Percentiles rank a stretch among this genome's conserved stretches.
phyloP scores from a whole-genome alignment of 2,329 filamentous ascomycete genomes.

The Camptophora hylomeconis region DNA sequence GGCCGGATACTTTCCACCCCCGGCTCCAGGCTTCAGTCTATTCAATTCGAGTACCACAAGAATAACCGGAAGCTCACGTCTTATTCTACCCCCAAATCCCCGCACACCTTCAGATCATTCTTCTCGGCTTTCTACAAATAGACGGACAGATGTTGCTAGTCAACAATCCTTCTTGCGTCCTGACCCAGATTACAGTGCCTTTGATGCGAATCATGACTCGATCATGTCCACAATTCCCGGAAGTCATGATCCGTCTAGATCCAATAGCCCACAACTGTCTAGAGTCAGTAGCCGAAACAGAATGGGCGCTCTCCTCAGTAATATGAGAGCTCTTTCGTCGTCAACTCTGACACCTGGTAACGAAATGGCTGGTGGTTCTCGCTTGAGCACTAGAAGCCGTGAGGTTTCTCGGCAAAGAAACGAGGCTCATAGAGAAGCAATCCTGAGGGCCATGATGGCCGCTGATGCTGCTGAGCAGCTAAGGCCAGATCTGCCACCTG shows the following conservation, averaged over 20 bases:
- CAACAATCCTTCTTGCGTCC: slow-evolving; percentile 13
- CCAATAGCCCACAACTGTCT: slow-evolving; percentile 14
- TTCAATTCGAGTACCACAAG: too few relatives aligned
- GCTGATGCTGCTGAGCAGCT: slow-evolving; percentile 13
- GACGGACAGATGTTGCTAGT: too few relatives aligned
- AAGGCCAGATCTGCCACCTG: slow-evolving; percentile 7
- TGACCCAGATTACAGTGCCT: slow-evolving; percentile 15
- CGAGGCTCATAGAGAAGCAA: slow-evolving; percentile 12
- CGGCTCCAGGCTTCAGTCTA: too few relatives aligned
- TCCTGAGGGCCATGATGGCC: slow-evolving; percentile 11
- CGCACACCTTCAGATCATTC: too few relatives aligned
- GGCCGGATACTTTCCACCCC: too few relatives aligned
- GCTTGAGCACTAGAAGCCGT: slow-evolving; percentile 6
- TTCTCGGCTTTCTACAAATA: too few relatives aligned
- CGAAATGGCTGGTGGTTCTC: slow-evolving; percentile 5
- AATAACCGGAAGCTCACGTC: too few relatives aligned
- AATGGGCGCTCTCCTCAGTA: slow-evolving; percentile 12
- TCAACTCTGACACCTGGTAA: slow-evolving; percentile 10
- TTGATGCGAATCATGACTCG: slow-evolving; percentile 17
- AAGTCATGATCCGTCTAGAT: slow-evolving; percentile 15
- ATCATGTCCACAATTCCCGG: slow-evolving; percentile 17
- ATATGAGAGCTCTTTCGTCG: slow-evolving; percentile 7
- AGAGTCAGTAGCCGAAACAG: slow-evolving; percentile 15
- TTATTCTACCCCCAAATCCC: too few relatives aligned
- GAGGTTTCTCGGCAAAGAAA: slow-evolving; percentile 9